Conservation (phyloP, 2,329 filamentous ascomycete species). For the Trichoderma koningiopsis region DNA sequence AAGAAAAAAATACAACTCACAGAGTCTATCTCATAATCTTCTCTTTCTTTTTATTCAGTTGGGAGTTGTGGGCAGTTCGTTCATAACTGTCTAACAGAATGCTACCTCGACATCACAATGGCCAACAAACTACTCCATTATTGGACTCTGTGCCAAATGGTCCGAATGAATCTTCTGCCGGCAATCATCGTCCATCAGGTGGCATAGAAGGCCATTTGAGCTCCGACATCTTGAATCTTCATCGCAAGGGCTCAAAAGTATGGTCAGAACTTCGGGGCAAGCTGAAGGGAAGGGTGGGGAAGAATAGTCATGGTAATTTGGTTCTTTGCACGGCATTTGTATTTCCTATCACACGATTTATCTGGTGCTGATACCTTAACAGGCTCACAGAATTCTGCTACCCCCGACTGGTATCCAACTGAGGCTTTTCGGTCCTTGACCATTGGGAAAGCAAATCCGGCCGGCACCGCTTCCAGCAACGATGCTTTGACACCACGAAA, state of each 20-base stretch:
- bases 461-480: background rate
- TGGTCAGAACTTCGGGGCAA: constrained; percentile 38
- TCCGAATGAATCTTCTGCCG: constrained; percentile 24
- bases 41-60: background rate
- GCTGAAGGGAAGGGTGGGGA: constrained; percentile 26
- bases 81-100: constrained; percentile 33
- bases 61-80: background rate
- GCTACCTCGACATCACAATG: constrained; percentile 34
- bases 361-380: background rate
- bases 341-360: background rate
- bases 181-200: constrained; percentile 15
- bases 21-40: background rate
- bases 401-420: constrained; percentile 26
- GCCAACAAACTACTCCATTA: constrained; percentile 35
- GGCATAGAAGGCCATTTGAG: constrained; percentile 24
- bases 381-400: constrained; percentile 34
- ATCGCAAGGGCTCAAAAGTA: constrained; percentile 36
- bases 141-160: constrained; percentile 29
- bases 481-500: constrained; percentile 24
- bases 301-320: constrained; percentile 34
- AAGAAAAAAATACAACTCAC: background rate
- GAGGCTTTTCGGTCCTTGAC: background rate
- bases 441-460: constrained; percentile 26
- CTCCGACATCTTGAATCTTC: constrained; percentile 31
- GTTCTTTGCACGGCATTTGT: background rate